Base-by-base conservation (phyloP, 768 basidiomycete genomes). In the Phlegmacium glaucopus region DNA sequence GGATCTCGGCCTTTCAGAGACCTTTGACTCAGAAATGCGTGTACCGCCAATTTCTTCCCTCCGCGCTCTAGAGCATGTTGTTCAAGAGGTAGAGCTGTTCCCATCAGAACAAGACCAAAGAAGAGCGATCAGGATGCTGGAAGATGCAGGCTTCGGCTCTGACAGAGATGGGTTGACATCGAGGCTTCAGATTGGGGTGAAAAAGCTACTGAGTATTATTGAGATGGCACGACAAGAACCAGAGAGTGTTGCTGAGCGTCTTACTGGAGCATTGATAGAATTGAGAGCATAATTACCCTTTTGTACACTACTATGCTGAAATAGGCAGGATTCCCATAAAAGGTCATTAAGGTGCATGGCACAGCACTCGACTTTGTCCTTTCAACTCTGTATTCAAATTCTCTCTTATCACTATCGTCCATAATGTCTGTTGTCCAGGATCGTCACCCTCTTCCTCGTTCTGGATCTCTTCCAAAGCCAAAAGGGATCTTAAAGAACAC, bases 221-320 rank as follows among this genome's bases (percentile, higher is more conserved):
- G 96, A 99, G 76, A 97, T 96, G 94, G 90, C 94, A 40, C 77
- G 95, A 59, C 96, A 98, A 70, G 95, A 96, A 60, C 91, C 91
- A 1, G 84, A 90, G 42, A 85, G 82, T 51, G 87, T 83, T 12
- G 89, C 80, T 25, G 82, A 85, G 58, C 75, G 90, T 49, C 65
- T 93, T 49, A 77, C 76, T 47, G 75, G 72, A 39, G 82, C 80
- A 30, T 63, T 91, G 45, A 75, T 88, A 71, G 82, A 76, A 9
- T 59, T 86, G 47, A 65, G 68, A 69, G 36, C 30, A 47, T 47
- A 30, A 34, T 39, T 30, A 9, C n/a, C n/a, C 8, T n/a, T 42
- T 15, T 10, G 30, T 36, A n/a, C 25, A 10, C 11, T n/a, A 29
- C 28, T 16, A 18, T 16, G 39, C 10, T 25, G 3, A 17, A 41